Base-by-base conservation (phyloP, 148 eudicot species). In the Fagopyrum esculentum region DNA sequence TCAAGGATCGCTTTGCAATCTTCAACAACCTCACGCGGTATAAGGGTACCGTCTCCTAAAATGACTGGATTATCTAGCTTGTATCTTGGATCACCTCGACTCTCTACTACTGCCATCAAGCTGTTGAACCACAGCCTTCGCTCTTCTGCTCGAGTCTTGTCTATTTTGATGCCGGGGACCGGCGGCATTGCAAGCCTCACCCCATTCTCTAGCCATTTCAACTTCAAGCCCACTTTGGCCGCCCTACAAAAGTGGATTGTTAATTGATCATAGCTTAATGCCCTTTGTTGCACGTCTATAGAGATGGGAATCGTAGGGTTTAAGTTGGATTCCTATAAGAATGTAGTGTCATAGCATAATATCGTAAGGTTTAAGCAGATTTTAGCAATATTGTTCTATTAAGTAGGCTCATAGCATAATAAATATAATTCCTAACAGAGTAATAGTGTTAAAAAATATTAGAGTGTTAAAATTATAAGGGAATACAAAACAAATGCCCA, bases 1-100 rank as follows among this genome's bases (percentile, higher is more conserved):
- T 93, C 93, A 1, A 90, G 84, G 40, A 35, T 35, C 40, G 3
- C 40, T 35, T 1, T 22, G 7, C 64, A 59, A 10, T 59, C 40
- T 59, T 59, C 35, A 0, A 59, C 11, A 9, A 59, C 29, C 64
- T 59, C 64, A 12, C 35, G 64, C 2, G 64, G 43, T 4, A 60
- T 7, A 7, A 13, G 5, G 13, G 29, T 13, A 60, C 66, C 66
- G 40, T 60, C 43, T 40, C 66, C 66, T 22, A 60, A 60, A 0
- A 13, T 60, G 12, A 22, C 1, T 60, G 4, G 51, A 48, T 35
- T 48, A 6, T 48, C 51, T 11, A 11, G 11, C 9, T 48, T 6
- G 6, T 48, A 48, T 6, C 9, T 48, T 48, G 51, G 51, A 6
- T 48, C 43, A 0, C 1, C 43, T 40, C 1, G 43, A 13, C 66